Base-by-base conservation (phyloP, 495 filamentous ascomycete species). In the Baudoinia panamericana region DNA sequence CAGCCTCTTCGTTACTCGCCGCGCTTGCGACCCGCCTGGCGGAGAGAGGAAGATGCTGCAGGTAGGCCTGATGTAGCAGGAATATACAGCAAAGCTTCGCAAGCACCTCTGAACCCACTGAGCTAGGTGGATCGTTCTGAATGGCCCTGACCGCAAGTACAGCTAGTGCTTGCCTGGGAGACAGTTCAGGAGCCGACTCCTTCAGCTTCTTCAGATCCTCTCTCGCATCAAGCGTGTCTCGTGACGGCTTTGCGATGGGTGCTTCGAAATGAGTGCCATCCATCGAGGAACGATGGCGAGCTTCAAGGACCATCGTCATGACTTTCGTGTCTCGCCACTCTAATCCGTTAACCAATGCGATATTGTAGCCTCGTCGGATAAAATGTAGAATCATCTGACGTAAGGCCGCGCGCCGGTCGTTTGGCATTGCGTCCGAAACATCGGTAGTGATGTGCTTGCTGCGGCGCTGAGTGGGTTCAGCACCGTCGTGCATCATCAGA, bases 401-500 rank as follows among this genome's bases (percentile, higher is more conserved):
- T 17, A 71, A 51, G 3, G 23, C 43, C 2, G 40, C 24, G 4
- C 41, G 12, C 13, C 18, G 30, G 16, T n/a, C 10, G 29, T 10
- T 25, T 4, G 20, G 21, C 1, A 26, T 38, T 33, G 23, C 49
- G 40, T 27, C 18, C 10, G n/a, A 26, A 9, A 30, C 32, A 20
- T 17, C 15, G 2, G 24, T 31, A 4, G 46, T 31, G 24, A 33
- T 30, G 29, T 45, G 36, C 16, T 54, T 45, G 30, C 39, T 49
- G 17, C 23, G 27, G 3, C 32, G 17, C 27, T 36, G 4, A 2
- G 13, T n/a, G 6, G 45, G 4, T 6, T 48, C 11, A 0, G 66
- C 66, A 7, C 72, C 75, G 56, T 80, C 74, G 38, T 82, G 75
- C 25, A 71, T 72, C 70, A 84, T 74, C n/a, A 82, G 52, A 43